Evolutionary conservation across 345 rosid species (phyloP).

Genomic region (Geranium rotundifolium): DNA sequence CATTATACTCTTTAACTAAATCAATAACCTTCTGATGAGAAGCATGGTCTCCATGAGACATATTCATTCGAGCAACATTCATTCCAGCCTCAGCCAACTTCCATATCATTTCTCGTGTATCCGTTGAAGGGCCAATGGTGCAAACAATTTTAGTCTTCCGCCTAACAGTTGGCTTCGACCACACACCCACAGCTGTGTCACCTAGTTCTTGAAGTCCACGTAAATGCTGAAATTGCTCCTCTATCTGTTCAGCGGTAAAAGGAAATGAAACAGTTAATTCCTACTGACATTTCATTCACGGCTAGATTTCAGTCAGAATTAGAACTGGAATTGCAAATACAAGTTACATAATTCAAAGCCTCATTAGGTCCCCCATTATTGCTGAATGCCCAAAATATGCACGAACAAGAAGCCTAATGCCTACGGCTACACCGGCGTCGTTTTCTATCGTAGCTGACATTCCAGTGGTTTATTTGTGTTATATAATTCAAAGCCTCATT

Average conservation of each 20-base stretch:
- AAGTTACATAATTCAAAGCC: no score
- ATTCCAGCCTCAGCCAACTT: conserved; percentile 95
- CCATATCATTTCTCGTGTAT: conserved; percentile 96
- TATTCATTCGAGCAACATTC: conserved; percentile 94
- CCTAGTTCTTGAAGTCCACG: conserved; percentile 47
- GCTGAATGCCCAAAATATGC: neutral
- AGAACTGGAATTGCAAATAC: neutral
- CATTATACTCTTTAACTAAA: conserved; percentile 95
- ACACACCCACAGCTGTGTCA: conserved; percentile 56
- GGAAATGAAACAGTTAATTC: no score
- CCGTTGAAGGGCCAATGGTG: conserved; percentile 91
- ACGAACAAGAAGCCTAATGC: neutral
- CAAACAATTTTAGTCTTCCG: conserved; percentile 97
- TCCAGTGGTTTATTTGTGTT: no score
- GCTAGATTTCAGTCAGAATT: no score
- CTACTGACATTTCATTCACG: no score
- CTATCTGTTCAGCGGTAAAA: conserved; percentile 5
- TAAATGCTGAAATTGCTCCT: conserved; percentile 35
- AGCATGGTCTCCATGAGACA: conserved; percentile 99
- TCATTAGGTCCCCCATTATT: neutral
- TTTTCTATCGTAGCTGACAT: no score
- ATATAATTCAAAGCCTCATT: no score
- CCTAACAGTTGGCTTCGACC: conserved; percentile 73
- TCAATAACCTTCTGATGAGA: conserved; percentile 96
- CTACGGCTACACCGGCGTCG: no score